Percentiles rank a stretch among this genome's conserved stretches.
Evolutionary conservation across 2,329 filamentous ascomycete species (phyloP).

Genomic region (Thielaviopsis cerberus): DNA sequence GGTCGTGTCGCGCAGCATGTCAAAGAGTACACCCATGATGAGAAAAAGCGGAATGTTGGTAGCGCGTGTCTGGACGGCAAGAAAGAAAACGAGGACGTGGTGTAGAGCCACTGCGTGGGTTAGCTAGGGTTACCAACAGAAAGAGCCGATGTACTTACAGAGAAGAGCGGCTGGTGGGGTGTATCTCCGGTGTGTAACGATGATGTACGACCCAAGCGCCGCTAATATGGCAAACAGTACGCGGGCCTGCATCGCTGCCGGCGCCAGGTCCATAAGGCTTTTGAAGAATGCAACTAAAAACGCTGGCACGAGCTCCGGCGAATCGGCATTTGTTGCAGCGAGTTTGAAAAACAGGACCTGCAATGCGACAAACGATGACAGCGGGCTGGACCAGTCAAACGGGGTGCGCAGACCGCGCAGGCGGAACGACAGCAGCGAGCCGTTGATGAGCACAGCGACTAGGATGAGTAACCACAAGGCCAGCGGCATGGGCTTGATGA

Average conservation of each 20-base stretch:
- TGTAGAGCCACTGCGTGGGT: slow-evolving; percentile 32
- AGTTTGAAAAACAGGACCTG: slow-evolving; percentile 69
- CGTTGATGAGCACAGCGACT: slow-evolving; percentile 44
- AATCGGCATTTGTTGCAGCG: slow-evolving; percentile 70
- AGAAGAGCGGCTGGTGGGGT: slow-evolving; percentile 8
- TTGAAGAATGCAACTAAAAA: slow-evolving; percentile 22
- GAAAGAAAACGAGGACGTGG: slow-evolving; percentile 55
- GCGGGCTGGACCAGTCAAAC: slow-evolving; percentile 22
- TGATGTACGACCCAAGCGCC: slow-evolving; percentile 21
- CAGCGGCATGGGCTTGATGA: slow-evolving; percentile 43
- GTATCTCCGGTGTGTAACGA: slow-evolving; percentile 22
- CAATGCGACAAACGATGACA: slow-evolving; percentile 22
- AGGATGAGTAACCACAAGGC: slow-evolving; percentile 60
- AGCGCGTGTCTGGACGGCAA: slow-evolving; percentile 70
- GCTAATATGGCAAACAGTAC: slow-evolving; percentile 31
- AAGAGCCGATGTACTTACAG: slow-evolving; percentile 4
- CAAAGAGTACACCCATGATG: slow-evolving; percentile 44
- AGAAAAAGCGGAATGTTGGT: slow-evolving; percentile 76
- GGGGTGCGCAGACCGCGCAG: slow-evolving; percentile 14
- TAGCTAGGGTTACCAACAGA: slow-evolving; percentile 6
- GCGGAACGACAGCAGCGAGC: slow-evolving; percentile 19
- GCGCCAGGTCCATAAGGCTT: slow-evolving; percentile 23
- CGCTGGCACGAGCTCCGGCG: slow-evolving; percentile 52
- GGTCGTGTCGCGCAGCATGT: slow-evolving; percentile 27
- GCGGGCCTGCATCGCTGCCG: slow-evolving; percentile 30